Conservation (phyloP, 2,329 filamentous ascomycete genomes). For the Ophiostoma triangulosporum region DNA sequence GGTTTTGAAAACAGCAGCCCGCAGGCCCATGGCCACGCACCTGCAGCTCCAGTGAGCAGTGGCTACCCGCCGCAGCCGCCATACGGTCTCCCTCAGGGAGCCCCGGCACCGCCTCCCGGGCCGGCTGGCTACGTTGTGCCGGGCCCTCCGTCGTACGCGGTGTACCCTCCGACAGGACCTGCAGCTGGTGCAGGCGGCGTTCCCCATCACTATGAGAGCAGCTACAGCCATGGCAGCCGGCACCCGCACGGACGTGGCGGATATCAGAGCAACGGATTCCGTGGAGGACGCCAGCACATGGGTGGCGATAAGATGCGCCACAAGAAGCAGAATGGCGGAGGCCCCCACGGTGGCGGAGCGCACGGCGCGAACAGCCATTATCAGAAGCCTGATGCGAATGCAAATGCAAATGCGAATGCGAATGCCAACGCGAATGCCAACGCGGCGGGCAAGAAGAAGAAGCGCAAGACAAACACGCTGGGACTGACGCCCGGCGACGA, state of each 20-base stretch:
- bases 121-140: slow-evolving; percentile 18
- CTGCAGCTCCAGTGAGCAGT: slow-evolving; percentile 30
- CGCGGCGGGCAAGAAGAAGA: slow-evolving; percentile 50
- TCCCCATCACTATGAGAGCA: slow-evolving; percentile 18
- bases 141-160: slow-evolving; percentile 21
- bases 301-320: slow-evolving; percentile 26
- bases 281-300: slow-evolving; percentile 21
- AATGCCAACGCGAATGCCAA: slow-evolving; percentile 13
- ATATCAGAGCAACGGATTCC: slow-evolving; percentile 20
- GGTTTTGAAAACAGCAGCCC: slow-evolving; percentile 31
- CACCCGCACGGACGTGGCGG: slow-evolving; percentile 24
- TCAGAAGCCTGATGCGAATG: slow-evolving; percentile 36
- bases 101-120: slow-evolving; percentile 10
- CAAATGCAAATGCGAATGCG: too few relatives aligned
- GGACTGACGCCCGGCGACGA: slow-evolving; percentile 56
- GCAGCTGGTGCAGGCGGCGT: slow-evolving; percentile 18
- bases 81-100: slow-evolving; percentile 19
- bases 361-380: slow-evolving; percentile 15
- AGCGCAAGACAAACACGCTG: slow-evolving; percentile 57
- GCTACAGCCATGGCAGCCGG: slow-evolving; percentile 18
- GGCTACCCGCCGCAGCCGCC: slow-evolving; percentile 24
- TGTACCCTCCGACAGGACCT: slow-evolving; percentile 25
- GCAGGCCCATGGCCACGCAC: slow-evolving; percentile 22
- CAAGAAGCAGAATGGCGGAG: slow-evolving; percentile 14
- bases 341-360: not conserved